These are phyloP conservation scores for Angomonas ambiguus DNA, from an alignment of 208 protist species.

Conservation along the genomic window DNA sequence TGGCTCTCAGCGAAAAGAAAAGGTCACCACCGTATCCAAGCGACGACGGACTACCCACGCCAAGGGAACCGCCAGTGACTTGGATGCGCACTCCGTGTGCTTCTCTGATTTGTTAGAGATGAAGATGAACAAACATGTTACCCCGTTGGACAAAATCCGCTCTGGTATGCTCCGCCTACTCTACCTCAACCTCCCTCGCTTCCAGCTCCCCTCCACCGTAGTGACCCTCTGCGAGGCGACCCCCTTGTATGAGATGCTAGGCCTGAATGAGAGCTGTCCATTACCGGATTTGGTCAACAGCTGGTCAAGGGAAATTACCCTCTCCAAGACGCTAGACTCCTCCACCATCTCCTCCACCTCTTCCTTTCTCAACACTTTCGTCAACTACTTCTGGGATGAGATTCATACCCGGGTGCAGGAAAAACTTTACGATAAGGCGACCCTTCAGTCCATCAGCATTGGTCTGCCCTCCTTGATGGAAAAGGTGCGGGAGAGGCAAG, in stretches of 20 bases:
- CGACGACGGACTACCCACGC: neutral
- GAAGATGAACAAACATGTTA: constrained; percentile 29
- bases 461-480: constrained; percentile 23
- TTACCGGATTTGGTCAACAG: constrained; percentile 43
- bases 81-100: constrained; percentile 47
- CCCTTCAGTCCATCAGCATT: constrained; percentile 6
- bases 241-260: constrained; percentile 58
- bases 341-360: constrained; percentile 9
- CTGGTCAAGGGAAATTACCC: constrained; percentile 34
- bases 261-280: constrained; percentile 46
- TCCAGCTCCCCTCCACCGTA: constrained; percentile 15
- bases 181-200: constrained; percentile 31
- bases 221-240: constrained; percentile 28
- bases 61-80: neutral
- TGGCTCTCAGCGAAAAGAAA: neutral
- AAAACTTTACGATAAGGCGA: constrained; percentile 22
- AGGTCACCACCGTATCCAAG: neutral
- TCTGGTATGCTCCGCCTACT: constrained; percentile 42
- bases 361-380: constrained; percentile 39
- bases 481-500: constrained; percentile 33
- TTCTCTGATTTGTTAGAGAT: constrained; percentile 40
- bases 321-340: neutral
- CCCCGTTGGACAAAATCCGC: constrained; percentile 19
- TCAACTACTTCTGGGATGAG: constrained; percentile 58
- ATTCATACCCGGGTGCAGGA: constrained; percentile 31